Base-by-base conservation (phyloP, 345 rosid species). In the Citrus trifoliata region DNA sequence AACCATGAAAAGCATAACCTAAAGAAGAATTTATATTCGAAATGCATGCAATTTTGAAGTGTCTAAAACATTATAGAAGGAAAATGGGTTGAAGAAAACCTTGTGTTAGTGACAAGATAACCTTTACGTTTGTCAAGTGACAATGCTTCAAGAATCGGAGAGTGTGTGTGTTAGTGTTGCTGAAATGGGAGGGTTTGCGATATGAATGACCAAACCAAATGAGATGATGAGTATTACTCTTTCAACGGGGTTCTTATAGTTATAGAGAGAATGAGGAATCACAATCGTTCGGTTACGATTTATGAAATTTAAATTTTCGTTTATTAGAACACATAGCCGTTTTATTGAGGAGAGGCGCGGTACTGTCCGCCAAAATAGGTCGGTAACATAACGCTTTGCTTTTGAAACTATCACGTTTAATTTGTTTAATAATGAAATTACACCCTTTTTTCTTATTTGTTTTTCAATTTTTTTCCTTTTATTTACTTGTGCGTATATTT, bases 261-360 rank as follows among this genome's bases (percentile, higher is more conserved):
- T 61, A 71, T 32, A 62, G 35, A 14, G 76, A 62, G 3, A 78
- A n/a, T 35, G 63, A 71, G 12, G 62, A 33, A 32, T 78, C 61
- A 42, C 69, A 51, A 51, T 64, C 19, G 12, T 63, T 71, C 72
- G 27, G 66, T 71, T 72, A 70, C 12, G 6, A 7, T 27, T 3
- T 46, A 33, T 35, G 42, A 51, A 51, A 48, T 78, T 78, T 53
- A 53, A 78, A 78, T 62, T 78, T 71, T 13, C 56, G 65, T 78
- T 78, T n/a, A n/a, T 55, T 59, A 3, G 2, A 14, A 28, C n/a
- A 40, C n/a, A 61, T 78, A 63, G 81, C 76, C 76, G 76, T 71
- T 78, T 28, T 2, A 18, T 70, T 30, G 3, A 40, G 12, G 33
- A 40, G 67, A 28, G 56, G 10, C 14, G 33, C 14, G 33, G 18